phyloP scores from a whole-genome alignment of 106 monocot species.

The Dioscorea alata region DNA sequence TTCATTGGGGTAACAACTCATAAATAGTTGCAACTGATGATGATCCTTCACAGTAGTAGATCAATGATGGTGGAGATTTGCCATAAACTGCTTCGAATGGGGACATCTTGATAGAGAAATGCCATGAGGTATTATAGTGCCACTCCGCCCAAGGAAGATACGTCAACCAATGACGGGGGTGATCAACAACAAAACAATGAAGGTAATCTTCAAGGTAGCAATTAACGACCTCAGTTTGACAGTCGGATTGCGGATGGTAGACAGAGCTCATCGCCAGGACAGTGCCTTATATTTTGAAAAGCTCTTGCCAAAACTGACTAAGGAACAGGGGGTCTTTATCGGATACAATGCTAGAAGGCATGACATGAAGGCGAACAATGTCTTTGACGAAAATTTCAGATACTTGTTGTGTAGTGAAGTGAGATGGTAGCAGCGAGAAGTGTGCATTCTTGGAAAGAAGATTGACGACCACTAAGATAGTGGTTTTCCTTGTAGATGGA shows the following conservation, averaged over 20 bases:
- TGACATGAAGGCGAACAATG: not conserved
- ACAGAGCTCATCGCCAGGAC: not conserved
- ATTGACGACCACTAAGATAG: not conserved
- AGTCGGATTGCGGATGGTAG: not conserved
- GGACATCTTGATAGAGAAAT: not conserved
- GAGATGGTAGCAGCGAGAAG: not conserved
- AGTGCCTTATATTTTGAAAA: not conserved
- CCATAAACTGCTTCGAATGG: not conserved
- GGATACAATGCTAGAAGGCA: not conserved
- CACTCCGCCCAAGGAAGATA: not conserved
- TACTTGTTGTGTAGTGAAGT: not conserved
- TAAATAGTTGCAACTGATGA: too few relatives aligned
- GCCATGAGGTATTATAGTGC: not conserved
- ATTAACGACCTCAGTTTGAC: not conserved
- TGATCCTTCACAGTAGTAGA: too few relatives aligned
- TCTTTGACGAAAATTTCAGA: not conserved
- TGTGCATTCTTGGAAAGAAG: not conserved
- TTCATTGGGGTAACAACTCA: too few relatives aligned
- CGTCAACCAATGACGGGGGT: not conserved
- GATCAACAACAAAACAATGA: not conserved
- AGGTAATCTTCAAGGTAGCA: not conserved
- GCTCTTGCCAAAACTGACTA: not conserved
- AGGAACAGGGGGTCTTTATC: not conserved
- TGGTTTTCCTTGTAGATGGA: not conserved
- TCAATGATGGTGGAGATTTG: not conserved